A percentile compares a stretch with the other conserved stretches of the same genome.
These are phyloP conservation scores for Starmerella asiatica DNA, from an alignment of 805 yeast species.

Conservation along the genomic window DNA sequence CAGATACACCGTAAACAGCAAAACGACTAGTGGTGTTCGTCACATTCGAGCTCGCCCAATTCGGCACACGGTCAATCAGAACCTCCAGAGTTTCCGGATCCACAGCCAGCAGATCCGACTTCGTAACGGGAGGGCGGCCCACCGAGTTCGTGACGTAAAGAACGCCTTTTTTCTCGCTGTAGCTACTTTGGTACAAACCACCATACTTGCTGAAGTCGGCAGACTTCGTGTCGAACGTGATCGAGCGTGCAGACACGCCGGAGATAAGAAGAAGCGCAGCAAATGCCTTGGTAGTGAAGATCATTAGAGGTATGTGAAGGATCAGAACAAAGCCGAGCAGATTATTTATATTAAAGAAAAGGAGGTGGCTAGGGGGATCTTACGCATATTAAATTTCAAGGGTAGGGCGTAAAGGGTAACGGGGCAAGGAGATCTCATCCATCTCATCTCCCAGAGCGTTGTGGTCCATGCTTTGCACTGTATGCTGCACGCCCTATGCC, in stretches of 20 bases:
- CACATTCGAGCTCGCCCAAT: neutral
- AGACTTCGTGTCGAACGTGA: neutral
- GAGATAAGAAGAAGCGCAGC: neutral
- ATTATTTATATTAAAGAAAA: too few relatives aligned
- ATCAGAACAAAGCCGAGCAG: too few relatives aligned
- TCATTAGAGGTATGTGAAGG: too few relatives aligned
- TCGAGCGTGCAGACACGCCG: neutral
- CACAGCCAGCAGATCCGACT: slow-evolving; percentile 10
- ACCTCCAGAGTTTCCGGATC: slow-evolving; percentile 5
- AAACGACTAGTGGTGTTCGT: slow-evolving; percentile 1
- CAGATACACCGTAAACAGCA: slow-evolving; percentile 11
- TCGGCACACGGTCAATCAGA: neutral
- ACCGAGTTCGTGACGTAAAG: slow-evolving; percentile 10
- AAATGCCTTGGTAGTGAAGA: neutral
- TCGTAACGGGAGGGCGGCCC: slow-evolving; percentile 12
- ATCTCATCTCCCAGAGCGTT: too few relatives aligned
- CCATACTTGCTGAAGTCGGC: slow-evolving; percentile 5
- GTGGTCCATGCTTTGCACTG: too few relatives aligned
- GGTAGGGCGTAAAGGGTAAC: too few relatives aligned
- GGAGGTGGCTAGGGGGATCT: too few relatives aligned
- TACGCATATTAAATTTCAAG: too few relatives aligned
- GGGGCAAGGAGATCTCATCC: too few relatives aligned
- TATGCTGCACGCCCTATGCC: too few relatives aligned
- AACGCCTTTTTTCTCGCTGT: slow-evolving; percentile 1
- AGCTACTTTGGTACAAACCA: slow-evolving; percentile 12